Evolutionary conservation across 139 green algal genomes (phyloP), one percentile per base, ranked within the genome.

Genomic region (Picochlorum sp.): DNA sequence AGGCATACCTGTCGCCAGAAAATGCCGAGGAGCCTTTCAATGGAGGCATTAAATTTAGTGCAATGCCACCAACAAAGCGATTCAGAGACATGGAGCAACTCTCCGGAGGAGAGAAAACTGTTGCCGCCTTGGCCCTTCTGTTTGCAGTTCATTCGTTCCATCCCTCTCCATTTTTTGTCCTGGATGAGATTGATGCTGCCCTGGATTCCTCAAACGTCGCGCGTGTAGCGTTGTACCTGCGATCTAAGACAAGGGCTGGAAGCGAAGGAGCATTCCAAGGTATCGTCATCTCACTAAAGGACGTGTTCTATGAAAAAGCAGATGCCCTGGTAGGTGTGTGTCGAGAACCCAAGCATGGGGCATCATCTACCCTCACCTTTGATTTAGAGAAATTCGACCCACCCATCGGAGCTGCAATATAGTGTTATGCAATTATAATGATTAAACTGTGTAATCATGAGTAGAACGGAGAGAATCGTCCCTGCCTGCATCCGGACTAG

Each of bases 1-100:
- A 68, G 31, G 92, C 92, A 3, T 97, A 95, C 80, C 81, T 98
- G 58, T 79, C 64, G 28, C 76, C 95, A 51, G 86, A 95, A 65
- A 79, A 81, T 13, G 69, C 83, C 23, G 90, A 97, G 50, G 85
- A 94, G 62, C 91, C 91, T 6, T 97, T 87, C 78, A 69, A 87
- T 45, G 68, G 62, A 10, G 92, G 92, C 45, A 85, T 96, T 72
- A 95, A 94, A 69, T 98, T 91, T 79, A 91, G 76, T 2, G 91
- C 92, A 66, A 98, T 97, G 81, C 92, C 92, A 4, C 92, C 92
- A 31, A 90, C 84, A 59, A 98, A 98, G 80, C 77, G 92, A 21
- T 98, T 95, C 79, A 74, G 92, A 5, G 88, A 98, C 60, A 98
- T 99, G 92, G 91, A 97, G 65, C 83, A 95, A 77, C 86, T 99